These are phyloP conservation scores for Aspergillus avenaceus DNA, from an alignment of 495 filamentous ascomycete genomes.

Conservation along the genomic window DNA sequence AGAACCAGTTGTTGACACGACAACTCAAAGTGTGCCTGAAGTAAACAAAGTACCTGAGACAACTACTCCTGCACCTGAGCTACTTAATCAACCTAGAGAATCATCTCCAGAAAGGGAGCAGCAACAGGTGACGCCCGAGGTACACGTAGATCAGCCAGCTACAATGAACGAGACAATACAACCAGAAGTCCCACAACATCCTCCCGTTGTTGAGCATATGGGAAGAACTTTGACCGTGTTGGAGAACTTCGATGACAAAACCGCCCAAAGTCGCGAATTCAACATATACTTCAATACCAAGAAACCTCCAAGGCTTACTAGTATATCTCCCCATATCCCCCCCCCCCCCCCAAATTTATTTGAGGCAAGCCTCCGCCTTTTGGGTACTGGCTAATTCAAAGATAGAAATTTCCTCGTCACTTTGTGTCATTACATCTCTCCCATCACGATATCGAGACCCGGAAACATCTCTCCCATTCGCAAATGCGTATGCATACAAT, in stretches of 20 bases:
- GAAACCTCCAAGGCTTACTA: constrained; percentile 42
- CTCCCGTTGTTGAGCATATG: constrained; percentile 45
- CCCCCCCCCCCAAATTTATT: not conserved
- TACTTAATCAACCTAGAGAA: not conserved
- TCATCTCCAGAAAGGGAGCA: constrained; percentile 14
- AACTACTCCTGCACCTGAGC: constrained; percentile 2
- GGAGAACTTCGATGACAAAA: constrained; percentile 52
- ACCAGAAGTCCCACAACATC: constrained; percentile 24
- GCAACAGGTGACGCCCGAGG: constrained; percentile 10
- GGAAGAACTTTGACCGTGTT: too few relatives aligned
- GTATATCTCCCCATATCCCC: constrained; percentile 35
- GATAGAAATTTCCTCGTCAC: constrained; percentile 45
- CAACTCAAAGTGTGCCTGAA: constrained; percentile 5
- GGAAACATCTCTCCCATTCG: constrained; percentile 70
- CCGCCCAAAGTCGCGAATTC: too few relatives aligned
- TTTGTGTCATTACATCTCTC: constrained; percentile 77
- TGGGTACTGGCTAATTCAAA: too few relatives aligned
- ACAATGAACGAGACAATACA: constrained; percentile 6
- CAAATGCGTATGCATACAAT: constrained; percentile 67
- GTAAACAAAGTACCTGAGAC: not conserved
- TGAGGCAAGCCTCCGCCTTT: not conserved
- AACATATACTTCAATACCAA: too few relatives aligned
- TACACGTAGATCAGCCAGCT: constrained; percentile 13
- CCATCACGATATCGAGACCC: constrained; percentile 76
- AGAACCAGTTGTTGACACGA: not conserved